A percentile compares a stretch with the other conserved stretches of the same genome.
Conservation (phyloP, 192 early-diverging fungal species). For the Rhizoclosmatium sp. region DNA sequence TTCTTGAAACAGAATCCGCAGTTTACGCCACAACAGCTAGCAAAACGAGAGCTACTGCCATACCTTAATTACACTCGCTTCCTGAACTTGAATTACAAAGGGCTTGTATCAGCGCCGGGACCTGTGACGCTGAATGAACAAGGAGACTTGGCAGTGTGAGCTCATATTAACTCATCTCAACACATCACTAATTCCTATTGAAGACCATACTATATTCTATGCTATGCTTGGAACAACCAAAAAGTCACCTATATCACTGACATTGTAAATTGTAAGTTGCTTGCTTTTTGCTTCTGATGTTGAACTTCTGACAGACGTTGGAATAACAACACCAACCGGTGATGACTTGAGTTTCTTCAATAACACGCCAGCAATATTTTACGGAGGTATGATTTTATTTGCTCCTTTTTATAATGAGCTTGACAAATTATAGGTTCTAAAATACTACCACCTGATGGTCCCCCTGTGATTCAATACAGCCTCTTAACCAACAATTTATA, state of each 20-base stretch:
- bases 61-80: not conserved
- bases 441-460: conserved; percentile 10
- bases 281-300: too few relatives aligned
- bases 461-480: not conserved
- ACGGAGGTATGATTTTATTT: not conserved
- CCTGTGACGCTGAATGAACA: too few relatives aligned
- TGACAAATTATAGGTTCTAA: not conserved
- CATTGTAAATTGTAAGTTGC: too few relatives aligned
- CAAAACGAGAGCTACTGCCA: not conserved
- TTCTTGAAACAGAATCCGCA: not conserved
- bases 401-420: not conserved
- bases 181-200: too few relatives aligned
- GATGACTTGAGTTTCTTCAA: not conserved
- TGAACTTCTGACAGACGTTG: too few relatives aligned
- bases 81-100: not conserved
- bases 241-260: too few relatives aligned
- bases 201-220: too few relatives aligned
- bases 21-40: not conserved
- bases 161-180: too few relatives aligned
- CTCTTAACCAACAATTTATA: not conserved
- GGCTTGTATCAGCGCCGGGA: not conserved
- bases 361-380: not conserved
- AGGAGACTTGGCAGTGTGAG: too few relatives aligned
- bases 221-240: too few relatives aligned
- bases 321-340: not conserved